Evolutionary conservation across 306 rosid species (phyloP).

Genomic region (Quercus mongolica): DNA sequence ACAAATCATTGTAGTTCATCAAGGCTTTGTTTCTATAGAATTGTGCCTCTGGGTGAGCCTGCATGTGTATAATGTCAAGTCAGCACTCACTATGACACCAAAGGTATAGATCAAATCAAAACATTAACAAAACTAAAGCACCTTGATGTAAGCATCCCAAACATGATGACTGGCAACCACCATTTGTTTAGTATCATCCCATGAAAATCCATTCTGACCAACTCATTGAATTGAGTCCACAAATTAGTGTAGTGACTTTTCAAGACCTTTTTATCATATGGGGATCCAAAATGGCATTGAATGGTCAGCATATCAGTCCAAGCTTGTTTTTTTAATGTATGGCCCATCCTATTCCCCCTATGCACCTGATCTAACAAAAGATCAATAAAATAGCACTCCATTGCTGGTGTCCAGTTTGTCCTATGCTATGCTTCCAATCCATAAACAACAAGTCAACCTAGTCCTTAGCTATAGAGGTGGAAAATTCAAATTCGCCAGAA

Average conservation of each 20-base stretch:
- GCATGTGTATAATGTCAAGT: slow-evolving; percentile 23
- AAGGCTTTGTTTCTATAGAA: slow-evolving; percentile 40
- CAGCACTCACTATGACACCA: neutral
- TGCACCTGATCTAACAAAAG: slow-evolving; percentile 55
- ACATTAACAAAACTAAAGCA: slow-evolving; percentile 10
- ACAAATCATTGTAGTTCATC: slow-evolving; percentile 40
- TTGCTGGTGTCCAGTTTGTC: slow-evolving; percentile 32
- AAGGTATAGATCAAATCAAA: neutral
- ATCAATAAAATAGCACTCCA: slow-evolving; percentile 7
- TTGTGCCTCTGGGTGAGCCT: slow-evolving; percentile 50
- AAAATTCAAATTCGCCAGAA: too few relatives aligned
- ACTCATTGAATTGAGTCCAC: slow-evolving; percentile 30
- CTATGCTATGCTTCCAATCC: neutral
- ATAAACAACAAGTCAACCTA: neutral
- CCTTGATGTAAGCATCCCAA: slow-evolving; percentile 53
- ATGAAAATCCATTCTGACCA: slow-evolving; percentile 49
- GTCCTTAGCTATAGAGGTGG: neutral
- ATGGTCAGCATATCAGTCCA: slow-evolving; percentile 55
- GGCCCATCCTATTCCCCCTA: slow-evolving; percentile 56
- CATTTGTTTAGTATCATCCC: slow-evolving; percentile 48
- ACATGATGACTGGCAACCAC: slow-evolving; percentile 38
- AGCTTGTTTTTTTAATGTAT: slow-evolving; percentile 52
- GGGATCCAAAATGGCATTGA: slow-evolving; percentile 41
- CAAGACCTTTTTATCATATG: slow-evolving; percentile 40
- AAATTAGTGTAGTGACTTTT: slow-evolving; percentile 21